Percentiles rank a stretch among this genome's conserved stretches.
phyloP scores from a whole-genome alignment of 2,329 filamentous ascomycete species.

The Venturia carpophila region DNA sequence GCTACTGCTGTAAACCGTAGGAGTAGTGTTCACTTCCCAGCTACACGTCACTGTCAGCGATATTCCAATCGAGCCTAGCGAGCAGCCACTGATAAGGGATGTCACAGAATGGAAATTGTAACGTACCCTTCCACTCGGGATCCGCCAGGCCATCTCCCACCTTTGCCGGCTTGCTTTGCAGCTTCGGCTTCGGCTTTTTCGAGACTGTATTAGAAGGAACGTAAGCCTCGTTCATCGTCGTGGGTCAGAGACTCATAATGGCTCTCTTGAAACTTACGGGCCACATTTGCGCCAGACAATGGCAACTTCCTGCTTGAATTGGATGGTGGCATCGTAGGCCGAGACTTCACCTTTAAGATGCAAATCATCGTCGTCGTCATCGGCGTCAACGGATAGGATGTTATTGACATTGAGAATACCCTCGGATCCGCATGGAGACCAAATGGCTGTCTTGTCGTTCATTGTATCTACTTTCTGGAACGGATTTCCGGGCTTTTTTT shows the following conservation, averaged over 20 bases:
- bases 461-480: slow-evolving; percentile 8
- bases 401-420: slow-evolving; percentile 15
- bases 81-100: background rate
- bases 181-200: background rate
- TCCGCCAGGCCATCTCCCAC: background rate
- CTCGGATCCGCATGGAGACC: slow-evolving; percentile 14
- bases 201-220: background rate
- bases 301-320: slow-evolving; percentile 7
- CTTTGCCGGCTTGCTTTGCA: background rate
- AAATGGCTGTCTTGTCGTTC: background rate
- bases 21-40: background rate
- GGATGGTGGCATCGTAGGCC: slow-evolving; percentile 7
- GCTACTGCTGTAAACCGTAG: background rate
- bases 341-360: background rate
- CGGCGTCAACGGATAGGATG: background rate
- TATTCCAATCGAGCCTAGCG: background rate
- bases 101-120: background rate
- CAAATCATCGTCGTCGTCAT: background rate
- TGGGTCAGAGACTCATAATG: background rate
- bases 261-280: background rate
- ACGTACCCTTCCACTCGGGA: background rate
- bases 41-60: background rate
- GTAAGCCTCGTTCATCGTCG: background rate
- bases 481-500: background rate
- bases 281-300: background rate